These are phyloP conservation scores for Rhizopogon rudus DNA, from an alignment of 768 basidiomycete species.

Conservation along the genomic window DNA sequence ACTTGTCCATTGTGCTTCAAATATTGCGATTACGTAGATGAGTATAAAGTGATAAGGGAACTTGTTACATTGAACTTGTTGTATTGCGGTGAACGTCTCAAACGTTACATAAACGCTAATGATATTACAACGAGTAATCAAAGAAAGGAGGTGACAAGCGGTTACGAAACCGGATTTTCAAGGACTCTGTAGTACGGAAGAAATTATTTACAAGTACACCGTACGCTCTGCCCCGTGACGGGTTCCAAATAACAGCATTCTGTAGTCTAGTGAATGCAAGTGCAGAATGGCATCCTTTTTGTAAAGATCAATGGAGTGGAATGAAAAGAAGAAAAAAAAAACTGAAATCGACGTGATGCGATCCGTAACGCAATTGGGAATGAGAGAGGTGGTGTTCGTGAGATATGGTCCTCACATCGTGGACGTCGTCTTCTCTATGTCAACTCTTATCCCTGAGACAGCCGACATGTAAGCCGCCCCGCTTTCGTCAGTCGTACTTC, in stretches of 20 bases:
- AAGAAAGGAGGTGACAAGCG: neutral
- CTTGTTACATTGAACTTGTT: no score
- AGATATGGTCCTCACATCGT: conserved; percentile 31
- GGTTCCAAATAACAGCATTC: neutral
- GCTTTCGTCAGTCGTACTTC: conserved; percentile 18
- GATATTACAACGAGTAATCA: neutral
- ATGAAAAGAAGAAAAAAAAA: conserved; percentile 17
- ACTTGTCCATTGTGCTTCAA: neutral
- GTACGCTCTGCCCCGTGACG: neutral
- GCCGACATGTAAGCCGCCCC: conserved; percentile 13
- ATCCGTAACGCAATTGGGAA: conserved; percentile 12
- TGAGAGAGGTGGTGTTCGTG: neutral
- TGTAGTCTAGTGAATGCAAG: conserved; percentile 17
- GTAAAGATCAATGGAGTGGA: conserved; percentile 10
- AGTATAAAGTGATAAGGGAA: no score
- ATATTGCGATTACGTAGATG: neutral
- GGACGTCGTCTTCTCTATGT: conserved; percentile 57
- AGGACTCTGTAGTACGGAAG: neutral
- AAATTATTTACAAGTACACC: conserved; percentile 4
- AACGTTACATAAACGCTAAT: no score
- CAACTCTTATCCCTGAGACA: conserved; percentile 46
- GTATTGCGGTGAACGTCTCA: no score
- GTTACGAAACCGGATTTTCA: neutral
- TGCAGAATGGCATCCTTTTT: conserved; percentile 11
- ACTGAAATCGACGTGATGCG: conserved; percentile 20